A percentile compares a stretch with the other conserved stretches of the same genome.
These are phyloP conservation scores for Chaetomium tenue DNA, from an alignment of 495 filamentous ascomycete genomes.

Conservation along the genomic window DNA sequence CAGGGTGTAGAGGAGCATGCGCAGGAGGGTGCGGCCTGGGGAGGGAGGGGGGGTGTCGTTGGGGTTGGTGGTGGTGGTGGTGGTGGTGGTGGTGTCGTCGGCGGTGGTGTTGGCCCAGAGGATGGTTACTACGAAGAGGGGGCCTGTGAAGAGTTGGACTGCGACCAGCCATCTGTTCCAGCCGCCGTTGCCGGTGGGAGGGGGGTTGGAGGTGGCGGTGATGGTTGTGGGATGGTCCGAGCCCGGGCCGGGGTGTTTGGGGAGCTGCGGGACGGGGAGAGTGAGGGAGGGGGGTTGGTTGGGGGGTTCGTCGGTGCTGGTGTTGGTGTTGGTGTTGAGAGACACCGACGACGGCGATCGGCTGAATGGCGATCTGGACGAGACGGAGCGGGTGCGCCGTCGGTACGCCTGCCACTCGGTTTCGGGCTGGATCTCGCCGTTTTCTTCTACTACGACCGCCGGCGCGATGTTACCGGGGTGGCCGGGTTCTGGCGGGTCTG, in stretches of 20 bases:
- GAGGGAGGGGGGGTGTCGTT: no score
- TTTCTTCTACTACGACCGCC: constrained; percentile 35
- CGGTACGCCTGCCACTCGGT: constrained; percentile 56
- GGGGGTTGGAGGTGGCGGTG: constrained; percentile 26
- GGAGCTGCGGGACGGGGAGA: background rate
- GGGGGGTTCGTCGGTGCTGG: background rate
- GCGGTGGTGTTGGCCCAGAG: constrained; percentile 68
- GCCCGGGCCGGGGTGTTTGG: constrained; percentile 9
- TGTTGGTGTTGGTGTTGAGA: background rate
- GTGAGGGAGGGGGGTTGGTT: background rate
- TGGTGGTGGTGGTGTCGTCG: no score
- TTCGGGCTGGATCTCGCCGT: constrained; percentile 34
- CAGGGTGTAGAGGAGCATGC: constrained; percentile 65
- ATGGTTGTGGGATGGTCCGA: constrained; percentile 26
- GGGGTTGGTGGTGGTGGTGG: no score
- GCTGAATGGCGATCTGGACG: constrained; percentile 19
- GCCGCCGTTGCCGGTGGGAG: constrained; percentile 32
- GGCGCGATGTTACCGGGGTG: constrained; percentile 28
- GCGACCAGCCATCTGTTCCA: constrained; percentile 92
- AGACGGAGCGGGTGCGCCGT: constrained; percentile 41
- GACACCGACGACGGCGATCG: constrained; percentile 21
- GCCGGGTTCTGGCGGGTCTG: constrained; percentile 27
- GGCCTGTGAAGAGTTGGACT: constrained; percentile 82
- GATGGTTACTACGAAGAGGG: constrained; percentile 75
- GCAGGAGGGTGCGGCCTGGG: constrained; percentile 48